phyloP scores from a whole-genome alignment of 2,329 filamentous ascomycete genomes.

The Neopestalotiopsis sp. region DNA sequence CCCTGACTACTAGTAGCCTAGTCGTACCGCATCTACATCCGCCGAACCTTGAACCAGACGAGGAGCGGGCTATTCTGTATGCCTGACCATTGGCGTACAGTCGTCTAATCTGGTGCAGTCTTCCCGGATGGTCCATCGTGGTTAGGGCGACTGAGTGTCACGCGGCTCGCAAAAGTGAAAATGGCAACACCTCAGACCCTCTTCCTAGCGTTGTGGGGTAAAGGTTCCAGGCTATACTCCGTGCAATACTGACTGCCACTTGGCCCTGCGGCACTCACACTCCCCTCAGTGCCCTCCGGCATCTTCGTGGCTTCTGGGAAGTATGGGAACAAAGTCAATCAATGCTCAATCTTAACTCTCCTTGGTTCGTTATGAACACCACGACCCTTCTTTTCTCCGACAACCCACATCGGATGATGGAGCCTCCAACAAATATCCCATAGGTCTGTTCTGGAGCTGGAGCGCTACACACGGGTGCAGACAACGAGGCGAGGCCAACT shows the following conservation, averaged over 20 bases:
- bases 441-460: neutral
- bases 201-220: neutral
- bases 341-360: neutral
- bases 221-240: neutral
- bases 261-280: neutral
- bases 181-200: neutral
- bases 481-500: neutral
- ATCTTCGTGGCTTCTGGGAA: neutral
- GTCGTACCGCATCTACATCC: conserved; percentile 1
- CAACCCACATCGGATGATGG: neutral
- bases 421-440: neutral
- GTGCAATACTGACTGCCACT: neutral
- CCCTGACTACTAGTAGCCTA: neutral
- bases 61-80: neutral
- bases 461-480: neutral
- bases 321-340: neutral
- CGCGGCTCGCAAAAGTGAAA: neutral
- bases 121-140: neutral
- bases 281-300: neutral
- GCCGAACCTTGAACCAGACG: neutral
- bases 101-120: neutral
- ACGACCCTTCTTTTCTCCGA: neutral
- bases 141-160: neutral
- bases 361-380: neutral
- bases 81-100: neutral